Evolutionary conservation across 139 green algal genomes (phyloP).

Genomic region (Gonium pectorale): DNA sequence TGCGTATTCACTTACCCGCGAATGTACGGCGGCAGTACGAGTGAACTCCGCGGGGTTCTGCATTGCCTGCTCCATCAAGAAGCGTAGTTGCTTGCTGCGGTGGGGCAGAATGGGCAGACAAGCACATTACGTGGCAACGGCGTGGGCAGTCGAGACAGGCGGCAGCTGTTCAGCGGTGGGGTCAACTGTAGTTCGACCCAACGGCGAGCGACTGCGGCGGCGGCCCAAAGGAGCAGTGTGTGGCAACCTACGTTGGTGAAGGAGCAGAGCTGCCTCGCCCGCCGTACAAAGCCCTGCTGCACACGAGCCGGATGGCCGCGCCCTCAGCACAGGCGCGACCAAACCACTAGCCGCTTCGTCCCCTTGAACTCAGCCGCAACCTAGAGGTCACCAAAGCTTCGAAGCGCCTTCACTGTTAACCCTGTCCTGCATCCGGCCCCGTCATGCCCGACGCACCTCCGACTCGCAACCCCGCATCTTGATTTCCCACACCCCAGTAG

Average conservation of each 20-base stretch:
- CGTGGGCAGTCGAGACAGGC: neutral
- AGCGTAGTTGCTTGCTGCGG: constrained; percentile 82
- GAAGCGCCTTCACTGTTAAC: too few relatives aligned
- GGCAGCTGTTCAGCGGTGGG: too few relatives aligned
- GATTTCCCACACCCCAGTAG: too few relatives aligned
- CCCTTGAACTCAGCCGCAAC: too few relatives aligned
- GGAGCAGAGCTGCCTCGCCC: neutral
- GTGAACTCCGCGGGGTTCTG: constrained; percentile 90
- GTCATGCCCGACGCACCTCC: too few relatives aligned
- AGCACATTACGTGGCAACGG: neutral
- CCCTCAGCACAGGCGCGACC: too few relatives aligned
- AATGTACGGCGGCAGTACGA: constrained; percentile 90
- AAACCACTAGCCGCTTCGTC: too few relatives aligned
- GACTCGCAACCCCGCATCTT: too few relatives aligned
- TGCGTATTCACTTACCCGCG: constrained; percentile 68
- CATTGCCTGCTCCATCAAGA: constrained; percentile 91
- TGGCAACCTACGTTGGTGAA: neutral
- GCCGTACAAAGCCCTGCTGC: neutral
- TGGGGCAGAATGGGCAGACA: neutral
- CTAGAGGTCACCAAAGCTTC: too few relatives aligned
- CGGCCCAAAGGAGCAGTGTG: neutral
- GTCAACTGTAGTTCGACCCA: too few relatives aligned
- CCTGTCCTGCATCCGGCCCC: too few relatives aligned
- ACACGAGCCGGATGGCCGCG: too few relatives aligned
- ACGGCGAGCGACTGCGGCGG: neutral